Percentiles rank a stretch among this genome's conserved stretches.
phyloP scores from a whole-genome alignment of 176 grass and related monocot genomes.

The Aegilops speltoides region DNA sequence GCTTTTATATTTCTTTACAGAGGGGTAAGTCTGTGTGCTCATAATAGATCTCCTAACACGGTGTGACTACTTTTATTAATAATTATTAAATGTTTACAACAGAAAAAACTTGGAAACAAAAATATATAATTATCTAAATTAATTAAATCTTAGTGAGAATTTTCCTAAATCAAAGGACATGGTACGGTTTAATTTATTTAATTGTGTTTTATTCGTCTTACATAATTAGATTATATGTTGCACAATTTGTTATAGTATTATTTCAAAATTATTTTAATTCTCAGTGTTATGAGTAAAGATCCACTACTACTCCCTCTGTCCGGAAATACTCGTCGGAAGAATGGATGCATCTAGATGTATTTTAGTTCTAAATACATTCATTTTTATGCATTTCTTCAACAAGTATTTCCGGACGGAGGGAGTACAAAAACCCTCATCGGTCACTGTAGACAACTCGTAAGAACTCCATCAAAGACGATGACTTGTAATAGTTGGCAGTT shows the following conservation, averaged over 20 bases:
- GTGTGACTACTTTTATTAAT: neutral
- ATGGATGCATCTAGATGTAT: too few relatives aligned
- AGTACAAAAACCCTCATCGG: neutral
- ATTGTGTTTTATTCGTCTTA: neutral
- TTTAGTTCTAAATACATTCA: too few relatives aligned
- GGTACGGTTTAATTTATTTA: neutral
- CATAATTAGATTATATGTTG: neutral
- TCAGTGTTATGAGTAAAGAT: neutral
- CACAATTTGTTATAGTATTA: neutral
- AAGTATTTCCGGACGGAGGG: too few relatives aligned
- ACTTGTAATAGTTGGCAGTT: neutral
- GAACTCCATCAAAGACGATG: neutral
- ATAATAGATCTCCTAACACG: neutral
- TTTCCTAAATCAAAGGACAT: neutral
- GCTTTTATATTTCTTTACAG: too few relatives aligned
- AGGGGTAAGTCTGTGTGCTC: neutral
- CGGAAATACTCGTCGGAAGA: too few relatives aligned
- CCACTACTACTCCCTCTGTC: too few relatives aligned
- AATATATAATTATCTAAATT: neutral
- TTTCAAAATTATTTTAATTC: neutral
- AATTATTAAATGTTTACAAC: neutral
- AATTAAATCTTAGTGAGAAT: neutral
- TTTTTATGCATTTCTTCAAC: too few relatives aligned
- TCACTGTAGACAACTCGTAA: too few relatives aligned
- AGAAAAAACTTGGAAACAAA: neutral